phyloP scores from a whole-genome alignment of 306 rosid species.

The Lupinus albus region DNA sequence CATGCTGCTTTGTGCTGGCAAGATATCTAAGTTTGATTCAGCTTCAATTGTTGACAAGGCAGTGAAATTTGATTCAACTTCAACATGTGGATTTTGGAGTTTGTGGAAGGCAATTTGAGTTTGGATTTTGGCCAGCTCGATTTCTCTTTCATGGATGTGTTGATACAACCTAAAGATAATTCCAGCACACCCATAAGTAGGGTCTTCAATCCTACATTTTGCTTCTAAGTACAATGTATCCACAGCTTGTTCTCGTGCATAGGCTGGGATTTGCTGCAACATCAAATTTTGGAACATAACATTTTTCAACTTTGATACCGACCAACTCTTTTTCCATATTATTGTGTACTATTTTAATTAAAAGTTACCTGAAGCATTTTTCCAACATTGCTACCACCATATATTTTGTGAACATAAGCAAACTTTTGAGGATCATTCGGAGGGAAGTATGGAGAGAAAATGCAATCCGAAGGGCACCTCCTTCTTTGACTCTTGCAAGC shows the following conservation, averaged over 20 bases:
- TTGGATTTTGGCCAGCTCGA: constrained; percentile 53
- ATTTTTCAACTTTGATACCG: background rate
- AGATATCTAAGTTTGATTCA: constrained; percentile 33
- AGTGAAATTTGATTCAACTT: constrained; percentile 20
- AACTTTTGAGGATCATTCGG: constrained; percentile 75
- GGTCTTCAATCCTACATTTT: constrained; percentile 60
- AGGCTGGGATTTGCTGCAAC: constrained; percentile 54
- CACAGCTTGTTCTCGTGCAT: constrained; percentile 59
- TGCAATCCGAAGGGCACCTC: constrained; percentile 69
- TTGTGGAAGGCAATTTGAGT: constrained; percentile 52
- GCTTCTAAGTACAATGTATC: constrained; percentile 64
- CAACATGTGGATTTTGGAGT: constrained; percentile 28
- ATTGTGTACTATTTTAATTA: background rate
- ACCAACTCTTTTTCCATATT: background rate
- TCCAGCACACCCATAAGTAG: constrained; percentile 72
- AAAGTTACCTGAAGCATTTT: constrained; percentile 70
- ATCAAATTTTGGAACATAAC: background rate
- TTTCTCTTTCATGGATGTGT: constrained; percentile 50
- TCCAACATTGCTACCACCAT: constrained; percentile 77
- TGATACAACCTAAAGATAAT: constrained; percentile 59
- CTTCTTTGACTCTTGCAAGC: constrained; percentile 82
- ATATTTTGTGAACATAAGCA: constrained; percentile 67
- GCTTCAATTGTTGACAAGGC: background rate
- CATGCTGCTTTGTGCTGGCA: constrained; percentile 36
- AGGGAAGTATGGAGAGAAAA: constrained; percentile 74